Percentiles rank a stretch among this genome's conserved stretches.
phyloP scores from a whole-genome alignment of 768 basidiomycete genomes.

The Rhizopogon sp. region DNA sequence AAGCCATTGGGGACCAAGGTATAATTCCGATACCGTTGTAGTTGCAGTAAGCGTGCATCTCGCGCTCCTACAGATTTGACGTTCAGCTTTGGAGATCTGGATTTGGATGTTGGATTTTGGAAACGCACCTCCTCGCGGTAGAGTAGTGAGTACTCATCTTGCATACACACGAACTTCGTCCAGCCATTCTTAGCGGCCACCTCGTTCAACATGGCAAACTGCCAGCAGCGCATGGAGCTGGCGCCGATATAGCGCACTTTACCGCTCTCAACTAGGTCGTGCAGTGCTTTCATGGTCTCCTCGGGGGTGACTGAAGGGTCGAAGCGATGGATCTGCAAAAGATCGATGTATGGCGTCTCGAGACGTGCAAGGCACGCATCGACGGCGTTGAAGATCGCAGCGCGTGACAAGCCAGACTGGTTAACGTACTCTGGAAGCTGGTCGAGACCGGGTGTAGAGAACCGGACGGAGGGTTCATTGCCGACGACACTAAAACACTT shows the following conservation, averaged over 20 bases:
- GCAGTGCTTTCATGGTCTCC: conserved; percentile 47
- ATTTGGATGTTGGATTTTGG: not conserved
- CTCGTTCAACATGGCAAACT: conserved; percentile 39
- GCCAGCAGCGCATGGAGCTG: conserved; percentile 43
- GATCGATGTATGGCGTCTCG: conserved; percentile 31
- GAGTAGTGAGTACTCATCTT: conserved; percentile 47
- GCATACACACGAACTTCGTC: conserved; percentile 54
- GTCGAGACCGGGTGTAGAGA: not conserved
- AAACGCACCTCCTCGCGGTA: conserved; percentile 46
- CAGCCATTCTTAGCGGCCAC: conserved; percentile 40
- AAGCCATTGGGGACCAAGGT: conserved; percentile 42
- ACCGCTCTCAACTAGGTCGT: conserved; percentile 43
- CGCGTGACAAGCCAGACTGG: conserved; percentile 29
- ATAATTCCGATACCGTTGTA: conserved; percentile 49
- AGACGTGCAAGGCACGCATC: conserved; percentile 33
- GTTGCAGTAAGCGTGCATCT: conserved; percentile 41
- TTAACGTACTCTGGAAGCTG: conserved; percentile 21
- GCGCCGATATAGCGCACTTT: conserved; percentile 50
- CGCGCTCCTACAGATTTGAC: conserved; percentile 33
- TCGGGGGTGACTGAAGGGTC: conserved; percentile 31
- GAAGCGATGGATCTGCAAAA: conserved; percentile 42
- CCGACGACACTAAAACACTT: conserved; percentile 19
- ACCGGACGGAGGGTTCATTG: not conserved
- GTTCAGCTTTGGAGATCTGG: too few relatives aligned
- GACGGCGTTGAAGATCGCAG: conserved; percentile 33